A percentile compares a stretch with the other conserved stretches of the same genome.
phyloP scores from a whole-genome alignment of 2,329 filamentous ascomycete genomes.

The Xylaria arbuscula region DNA sequence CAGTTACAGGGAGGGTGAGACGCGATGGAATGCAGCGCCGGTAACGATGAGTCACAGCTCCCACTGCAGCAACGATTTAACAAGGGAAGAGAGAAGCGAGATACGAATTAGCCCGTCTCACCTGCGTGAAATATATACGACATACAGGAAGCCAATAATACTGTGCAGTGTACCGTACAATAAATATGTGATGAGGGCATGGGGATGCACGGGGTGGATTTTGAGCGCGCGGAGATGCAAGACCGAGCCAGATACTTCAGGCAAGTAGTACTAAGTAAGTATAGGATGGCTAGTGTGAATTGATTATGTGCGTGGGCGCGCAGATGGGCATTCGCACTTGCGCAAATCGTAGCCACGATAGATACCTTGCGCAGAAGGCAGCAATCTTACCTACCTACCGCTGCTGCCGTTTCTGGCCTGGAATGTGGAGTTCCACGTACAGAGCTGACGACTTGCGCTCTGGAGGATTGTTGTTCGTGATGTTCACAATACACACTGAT shows the following conservation, averaged over 20 bases:
- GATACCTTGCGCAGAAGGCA: constrained; percentile 31
- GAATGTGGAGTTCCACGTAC: constrained; percentile 19
- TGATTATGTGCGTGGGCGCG: constrained; percentile 13
- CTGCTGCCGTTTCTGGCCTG: neutral
- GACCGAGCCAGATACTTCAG: constrained; percentile 25
- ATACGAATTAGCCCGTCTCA: constrained; percentile 5
- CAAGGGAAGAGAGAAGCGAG: constrained; percentile 1
- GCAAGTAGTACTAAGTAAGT: constrained; percentile 1
- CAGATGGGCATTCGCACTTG: constrained; percentile 27
- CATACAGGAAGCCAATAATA: neutral
- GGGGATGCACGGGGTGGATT: neutral
- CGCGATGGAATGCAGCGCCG: constrained; percentile 35
- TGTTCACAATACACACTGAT: too few species aligned
- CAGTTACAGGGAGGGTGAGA: constrained; percentile 33
- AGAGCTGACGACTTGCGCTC: constrained; percentile 14
- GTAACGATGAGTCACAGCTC: constrained; percentile 44
- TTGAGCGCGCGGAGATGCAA: constrained; percentile 18
- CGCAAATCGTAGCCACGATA: constrained; percentile 21
- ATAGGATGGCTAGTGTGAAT: neutral
- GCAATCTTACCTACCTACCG: constrained; percentile 12
- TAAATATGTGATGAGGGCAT: too few species aligned
- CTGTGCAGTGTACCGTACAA: neutral
- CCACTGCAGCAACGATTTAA: constrained; percentile 10
- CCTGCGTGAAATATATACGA: constrained; percentile 11
- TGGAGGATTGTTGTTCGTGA: neutral